Percentiles rank a stretch among this genome's conserved stretches.
phyloP scores from a whole-genome alignment of 352 stramenopile species.

The Hyaloperonospora arabidopsidis region DNA sequence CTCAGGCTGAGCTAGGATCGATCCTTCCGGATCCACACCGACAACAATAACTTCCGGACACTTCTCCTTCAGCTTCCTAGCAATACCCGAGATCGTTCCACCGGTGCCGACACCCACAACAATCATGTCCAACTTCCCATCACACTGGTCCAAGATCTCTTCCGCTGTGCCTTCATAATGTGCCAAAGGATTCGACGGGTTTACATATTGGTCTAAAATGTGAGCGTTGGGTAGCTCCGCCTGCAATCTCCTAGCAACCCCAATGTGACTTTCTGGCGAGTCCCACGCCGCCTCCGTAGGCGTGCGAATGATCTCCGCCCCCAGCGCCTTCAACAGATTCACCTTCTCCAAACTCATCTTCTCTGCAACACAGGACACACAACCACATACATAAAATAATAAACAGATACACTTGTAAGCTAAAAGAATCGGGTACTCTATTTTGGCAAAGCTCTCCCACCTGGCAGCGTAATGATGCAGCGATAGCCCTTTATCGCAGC shows the following conservation, averaged over 20 bases:
- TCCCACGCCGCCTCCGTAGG: constrained; percentile 93
- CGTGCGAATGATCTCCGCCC: constrained; percentile 94
- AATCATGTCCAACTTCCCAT: constrained; percentile 92
- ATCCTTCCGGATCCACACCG: constrained; percentile 87
- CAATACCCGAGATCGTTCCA: constrained; percentile 91
- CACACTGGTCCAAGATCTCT: constrained; percentile 89
- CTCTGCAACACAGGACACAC: constrained; percentile 29
- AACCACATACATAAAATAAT: no score
- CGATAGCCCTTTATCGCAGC: constrained; percentile 95
- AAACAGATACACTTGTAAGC: no score
- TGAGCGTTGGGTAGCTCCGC: constrained; percentile 89
- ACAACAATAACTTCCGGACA: constrained; percentile 82
- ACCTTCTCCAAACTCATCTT: constrained; percentile 97
- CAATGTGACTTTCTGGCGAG: constrained; percentile 92
- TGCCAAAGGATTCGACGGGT: constrained; percentile 90
- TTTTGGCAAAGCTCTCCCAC: no score
- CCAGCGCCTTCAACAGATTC: constrained; percentile 92
- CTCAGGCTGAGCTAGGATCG: constrained; percentile 89
- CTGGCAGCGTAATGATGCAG: constrained; percentile 87
- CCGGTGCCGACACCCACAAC: constrained; percentile 91
- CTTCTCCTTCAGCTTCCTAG: constrained; percentile 90
- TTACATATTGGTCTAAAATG: constrained; percentile 95
- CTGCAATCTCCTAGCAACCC: constrained; percentile 86
- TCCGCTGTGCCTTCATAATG: constrained; percentile 93
- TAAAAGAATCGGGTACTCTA: no score